Percentiles rank a stretch among this genome's conserved stretches.
phyloP scores from a whole-genome alignment of 352 stramenopile genomes.

The Phytophthora podocarpi region DNA sequence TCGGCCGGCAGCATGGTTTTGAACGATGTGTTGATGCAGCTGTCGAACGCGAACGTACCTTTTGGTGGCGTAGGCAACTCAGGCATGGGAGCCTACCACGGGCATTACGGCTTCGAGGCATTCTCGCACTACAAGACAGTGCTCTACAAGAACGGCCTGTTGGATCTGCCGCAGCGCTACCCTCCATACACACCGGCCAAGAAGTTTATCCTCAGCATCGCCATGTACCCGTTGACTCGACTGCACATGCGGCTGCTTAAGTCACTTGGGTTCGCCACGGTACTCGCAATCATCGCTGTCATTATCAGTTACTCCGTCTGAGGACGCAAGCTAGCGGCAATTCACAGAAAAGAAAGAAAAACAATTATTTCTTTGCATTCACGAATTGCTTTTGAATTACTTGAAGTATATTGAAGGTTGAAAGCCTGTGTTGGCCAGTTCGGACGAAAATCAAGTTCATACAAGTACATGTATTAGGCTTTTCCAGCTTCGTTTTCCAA shows the following conservation, averaged over 20 bases:
- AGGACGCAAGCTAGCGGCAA: no score
- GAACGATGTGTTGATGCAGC: slow-evolving; percentile 88
- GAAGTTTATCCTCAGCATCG: slow-evolving; percentile 43
- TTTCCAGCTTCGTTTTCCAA: no score
- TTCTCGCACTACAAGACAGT: slow-evolving; percentile 79
- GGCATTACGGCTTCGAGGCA: slow-evolving; percentile 76
- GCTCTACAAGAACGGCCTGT: slow-evolving; percentile 63
- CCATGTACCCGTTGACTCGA: slow-evolving; percentile 56
- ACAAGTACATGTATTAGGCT: no score
- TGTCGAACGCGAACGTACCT: slow-evolving; percentile 64
- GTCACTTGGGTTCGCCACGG: slow-evolving; percentile 24
- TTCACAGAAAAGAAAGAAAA: no score
- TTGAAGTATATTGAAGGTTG: no score
- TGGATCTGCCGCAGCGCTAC: slow-evolving; percentile 64
- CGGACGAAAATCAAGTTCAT: no score
- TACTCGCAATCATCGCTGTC: slow-evolving; percentile 39
- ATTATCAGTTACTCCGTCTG: slow-evolving; percentile 33
- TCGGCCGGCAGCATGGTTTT: slow-evolving; percentile 63
- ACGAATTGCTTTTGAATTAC: no score
- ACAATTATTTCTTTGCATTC: no score
- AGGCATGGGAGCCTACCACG: slow-evolving; percentile 87
- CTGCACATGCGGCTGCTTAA: slow-evolving; percentile 45
- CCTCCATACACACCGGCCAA: slow-evolving; percentile 46
- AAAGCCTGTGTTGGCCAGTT: no score
- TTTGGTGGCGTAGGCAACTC: slow-evolving; percentile 82